Evolutionary conservation across 306 rosid species (phyloP).

Genomic region (Acacia acuminata): DNA sequence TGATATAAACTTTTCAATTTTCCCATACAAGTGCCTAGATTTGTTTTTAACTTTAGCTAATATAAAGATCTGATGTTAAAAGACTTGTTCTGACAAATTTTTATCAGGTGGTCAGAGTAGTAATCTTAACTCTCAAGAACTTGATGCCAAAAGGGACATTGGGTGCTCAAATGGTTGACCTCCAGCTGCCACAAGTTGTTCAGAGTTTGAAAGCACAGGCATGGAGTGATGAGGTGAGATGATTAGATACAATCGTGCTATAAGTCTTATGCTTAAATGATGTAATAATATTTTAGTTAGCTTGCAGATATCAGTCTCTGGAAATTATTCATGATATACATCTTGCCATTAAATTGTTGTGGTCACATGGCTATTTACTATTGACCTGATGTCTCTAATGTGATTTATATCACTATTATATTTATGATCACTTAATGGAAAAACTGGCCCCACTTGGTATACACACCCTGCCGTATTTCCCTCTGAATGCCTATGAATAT

Average conservation of each 20-base stretch:
- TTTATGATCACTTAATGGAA: background rate
- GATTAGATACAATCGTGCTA: slow-evolving; percentile 24
- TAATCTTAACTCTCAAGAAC: slow-evolving; percentile 84
- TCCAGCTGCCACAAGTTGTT: slow-evolving; percentile 92
- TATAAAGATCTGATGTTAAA: slow-evolving; percentile 28
- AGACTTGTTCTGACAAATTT: slow-evolving; percentile 31
- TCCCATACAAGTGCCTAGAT: slow-evolving; percentile 15
- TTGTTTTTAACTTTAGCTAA: slow-evolving; percentile 22
- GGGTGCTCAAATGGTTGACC: slow-evolving; percentile 98
- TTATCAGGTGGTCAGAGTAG: slow-evolving; percentile 94
- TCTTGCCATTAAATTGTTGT: slow-evolving; percentile 10
- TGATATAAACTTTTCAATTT: background rate
- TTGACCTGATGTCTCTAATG: background rate
- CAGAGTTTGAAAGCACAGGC: slow-evolving; percentile 98
- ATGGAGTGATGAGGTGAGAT: slow-evolving; percentile 99
- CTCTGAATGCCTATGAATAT: background rate
- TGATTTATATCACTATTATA: slow-evolving; percentile 1
- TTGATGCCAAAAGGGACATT: slow-evolving; percentile 82
- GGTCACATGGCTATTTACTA: background rate
- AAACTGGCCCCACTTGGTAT: slow-evolving; percentile 11
- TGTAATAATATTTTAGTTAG: background rate
- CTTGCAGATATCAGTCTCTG: background rate
- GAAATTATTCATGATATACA: slow-evolving; percentile 15
- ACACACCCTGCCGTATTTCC: background rate
- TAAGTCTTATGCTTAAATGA: background rate